phyloP scores from a whole-genome alignment of 2,329 filamentous ascomycete species.

The Pseudogymnoascus sp. region DNA sequence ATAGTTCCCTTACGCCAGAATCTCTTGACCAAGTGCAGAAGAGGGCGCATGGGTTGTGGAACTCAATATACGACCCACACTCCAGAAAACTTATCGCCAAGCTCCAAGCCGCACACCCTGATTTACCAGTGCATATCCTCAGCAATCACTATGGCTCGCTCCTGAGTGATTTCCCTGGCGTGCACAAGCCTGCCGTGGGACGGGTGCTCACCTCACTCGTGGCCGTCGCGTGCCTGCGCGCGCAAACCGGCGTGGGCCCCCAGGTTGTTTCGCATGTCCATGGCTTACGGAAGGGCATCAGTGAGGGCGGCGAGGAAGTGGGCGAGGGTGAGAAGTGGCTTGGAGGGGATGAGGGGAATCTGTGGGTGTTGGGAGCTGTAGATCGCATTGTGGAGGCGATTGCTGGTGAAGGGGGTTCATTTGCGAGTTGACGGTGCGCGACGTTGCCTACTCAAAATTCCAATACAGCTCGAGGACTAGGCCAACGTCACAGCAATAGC shows the following conservation, averaged over 20 bases:
- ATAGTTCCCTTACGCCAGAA: slow-evolving; percentile 36
- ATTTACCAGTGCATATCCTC: slow-evolving; percentile 73
- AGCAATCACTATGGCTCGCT: slow-evolving; percentile 65
- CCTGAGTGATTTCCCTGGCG: slow-evolving; percentile 50
- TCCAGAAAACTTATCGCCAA: slow-evolving; percentile 62
- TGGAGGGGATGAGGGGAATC: slow-evolving; percentile 55
- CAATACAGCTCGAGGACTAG: not conserved
- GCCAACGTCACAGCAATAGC: not conserved
- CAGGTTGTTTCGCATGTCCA: slow-evolving; percentile 78
- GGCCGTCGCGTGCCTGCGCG: slow-evolving; percentile 64
- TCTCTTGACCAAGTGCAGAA: slow-evolving; percentile 47
- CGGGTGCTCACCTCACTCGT: slow-evolving; percentile 64
- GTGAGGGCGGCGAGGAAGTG: slow-evolving; percentile 51
- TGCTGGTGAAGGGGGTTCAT: slow-evolving; percentile 38
- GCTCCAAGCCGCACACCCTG: slow-evolving; percentile 68
- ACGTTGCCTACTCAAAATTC: not conserved
- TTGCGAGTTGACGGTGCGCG: slow-evolving; percentile 29
- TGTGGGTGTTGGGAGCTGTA: slow-evolving; percentile 54
- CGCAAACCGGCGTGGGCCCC: slow-evolving; percentile 74
- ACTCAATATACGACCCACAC: slow-evolving; percentile 68
- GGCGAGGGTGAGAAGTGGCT: slow-evolving; percentile 50
- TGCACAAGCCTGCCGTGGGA: slow-evolving; percentile 45
- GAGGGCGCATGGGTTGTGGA: slow-evolving; percentile 62
- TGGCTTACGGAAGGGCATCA: slow-evolving; percentile 66
- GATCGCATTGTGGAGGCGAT: slow-evolving; percentile 51